Evolutionary conservation across 2,329 filamentous ascomycete species (phyloP), one percentile per base, ranked within the genome.

Genomic region (Cladosporium colombiae): DNA sequence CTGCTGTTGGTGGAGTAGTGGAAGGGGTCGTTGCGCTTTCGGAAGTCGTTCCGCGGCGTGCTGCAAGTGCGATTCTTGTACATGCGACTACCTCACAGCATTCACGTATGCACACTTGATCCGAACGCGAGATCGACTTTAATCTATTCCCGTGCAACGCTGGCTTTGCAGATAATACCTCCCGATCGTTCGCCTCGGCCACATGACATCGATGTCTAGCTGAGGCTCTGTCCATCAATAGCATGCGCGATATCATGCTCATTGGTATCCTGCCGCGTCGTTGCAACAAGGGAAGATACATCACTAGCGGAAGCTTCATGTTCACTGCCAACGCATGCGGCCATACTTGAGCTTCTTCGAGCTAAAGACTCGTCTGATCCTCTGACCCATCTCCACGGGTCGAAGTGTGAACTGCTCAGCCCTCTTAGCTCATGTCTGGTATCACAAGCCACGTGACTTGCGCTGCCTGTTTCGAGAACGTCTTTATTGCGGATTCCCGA

Each of bases 21-120:
- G 23, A 61, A 31, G 44, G 58, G 58, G 44, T 61, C 58, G 58
- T 46, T 46, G 40, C 40, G 40, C 40, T 46, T 46, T 46, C 40
- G 40, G 40, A 46, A 46, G 40, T 46, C 40, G 40, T 46, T 46
- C 40, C 40, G 40, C 40, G n/a, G n/a, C n/a, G 40, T 46, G 10
- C 40, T 46, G n/a, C 40, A 21, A n/a, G n/a, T 46, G 40, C n/a
- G 40, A 46, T 46, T 21, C 40, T 21, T 44, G 37, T n/a, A 44
- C 37, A 29, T 7, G 7, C 27, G 27, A 29, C 27, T 29, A 29
- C 27, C 27, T 29, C n/a, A n/a, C n/a, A n/a, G n/a, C n/a, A n/a
- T n/a, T n/a, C n/a, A n/a, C n/a, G n/a, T n/a, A n/a, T n/a, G n/a
- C n/a, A n/a, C n/a, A n/a, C n/a, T n/a, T n/a, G n/a, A n/a, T n/a